These are phyloP conservation scores for Acanthamoeba rhysodes DNA, from an alignment of 208 protist genomes.

Conservation along the genomic window DNA sequence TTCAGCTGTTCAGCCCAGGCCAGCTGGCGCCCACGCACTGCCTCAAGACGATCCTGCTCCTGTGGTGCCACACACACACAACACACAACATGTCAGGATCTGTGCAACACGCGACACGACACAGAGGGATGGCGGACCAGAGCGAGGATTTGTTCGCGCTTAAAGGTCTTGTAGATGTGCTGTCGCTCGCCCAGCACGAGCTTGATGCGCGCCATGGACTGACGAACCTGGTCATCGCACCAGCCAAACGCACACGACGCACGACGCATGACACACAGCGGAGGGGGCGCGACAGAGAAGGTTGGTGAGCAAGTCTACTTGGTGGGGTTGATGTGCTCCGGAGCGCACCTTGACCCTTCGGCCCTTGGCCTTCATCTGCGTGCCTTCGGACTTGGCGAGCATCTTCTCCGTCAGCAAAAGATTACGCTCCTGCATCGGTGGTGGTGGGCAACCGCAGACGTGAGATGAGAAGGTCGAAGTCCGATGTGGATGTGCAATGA, in stretches of 20 bases:
- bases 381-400: slow-evolving; percentile 33
- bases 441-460: neutral
- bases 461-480: neutral
- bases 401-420: slow-evolving; percentile 76
- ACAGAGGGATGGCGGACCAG: neutral
- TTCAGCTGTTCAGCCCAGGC: slow-evolving; percentile 48
- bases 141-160: slow-evolving; percentile 58
- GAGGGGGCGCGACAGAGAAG: too few relatives aligned
- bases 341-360: slow-evolving; percentile 72
- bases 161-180: slow-evolving; percentile 66
- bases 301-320: neutral
- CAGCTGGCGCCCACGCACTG: slow-evolving; percentile 46
- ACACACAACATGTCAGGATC: neutral
- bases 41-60: slow-evolving; percentile 55
- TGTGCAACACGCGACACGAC: neutral
- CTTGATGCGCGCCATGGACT: slow-evolving; percentile 86
- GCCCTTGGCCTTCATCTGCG: slow-evolving; percentile 31
- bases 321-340: neutral
- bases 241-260: too few relatives aligned
- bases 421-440: slow-evolving; percentile 81
- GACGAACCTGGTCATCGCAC: slow-evolving; percentile 34
- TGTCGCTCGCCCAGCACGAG: slow-evolving; percentile 79
- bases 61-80: neutral
- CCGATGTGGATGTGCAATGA: neutral
- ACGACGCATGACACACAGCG: too few relatives aligned